Base-by-base conservation (phyloP, 2,329 filamentous ascomycete genomes). In the Aspergillus jensenii region DNA sequence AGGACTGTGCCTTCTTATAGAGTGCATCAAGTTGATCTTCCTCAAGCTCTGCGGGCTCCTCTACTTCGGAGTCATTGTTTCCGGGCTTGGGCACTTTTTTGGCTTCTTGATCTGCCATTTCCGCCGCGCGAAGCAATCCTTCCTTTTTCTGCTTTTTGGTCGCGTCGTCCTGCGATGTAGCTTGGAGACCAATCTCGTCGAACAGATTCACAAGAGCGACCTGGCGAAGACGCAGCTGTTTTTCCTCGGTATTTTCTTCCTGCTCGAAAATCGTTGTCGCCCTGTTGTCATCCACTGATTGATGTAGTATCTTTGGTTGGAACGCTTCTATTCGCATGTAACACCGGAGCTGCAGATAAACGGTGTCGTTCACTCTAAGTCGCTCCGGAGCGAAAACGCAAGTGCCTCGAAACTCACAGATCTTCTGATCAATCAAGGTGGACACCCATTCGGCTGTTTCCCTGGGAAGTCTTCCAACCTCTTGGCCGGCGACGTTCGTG, bases 1-100 rank as follows among this genome's bases (percentile, higher is more conserved):
- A 98, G 0, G 91, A 93, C 70, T 99, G 95, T 0, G 95, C 95
- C 71, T 99, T 99, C 69, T 89, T 91, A 75, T 99, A 99, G 1
- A 99, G 77, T 0, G 90, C 87, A 71, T 99, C 95, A 3, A 99
- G 87, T 71, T 99, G 95, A 67, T 96, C 93, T 73, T 98, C 91
- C 70, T 98, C 92, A 0, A 99, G 82, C 74, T 98, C 93, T 66
- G 93, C 84, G 2, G 92, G 92, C 37, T 97, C 93, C 65, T 97
- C 93, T 27, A 89, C 90, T 5, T 85, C 83, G 0, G 81, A 80
- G 1, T 79, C 81, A 12, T 77, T 72, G 12, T 77, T 71, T 14
- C 69, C 59, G 35, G 76, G 71, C 56, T 80, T 77, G 48, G 51
- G 72, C 14, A 63, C 73, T 50, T 85, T 83, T 60, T 82, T 86